A percentile compares a stretch with the other conserved stretches of the same genome.
These are phyloP conservation scores for Bauhinia variegata DNA, from an alignment of 306 rosid species.

Conservation along the genomic window DNA sequence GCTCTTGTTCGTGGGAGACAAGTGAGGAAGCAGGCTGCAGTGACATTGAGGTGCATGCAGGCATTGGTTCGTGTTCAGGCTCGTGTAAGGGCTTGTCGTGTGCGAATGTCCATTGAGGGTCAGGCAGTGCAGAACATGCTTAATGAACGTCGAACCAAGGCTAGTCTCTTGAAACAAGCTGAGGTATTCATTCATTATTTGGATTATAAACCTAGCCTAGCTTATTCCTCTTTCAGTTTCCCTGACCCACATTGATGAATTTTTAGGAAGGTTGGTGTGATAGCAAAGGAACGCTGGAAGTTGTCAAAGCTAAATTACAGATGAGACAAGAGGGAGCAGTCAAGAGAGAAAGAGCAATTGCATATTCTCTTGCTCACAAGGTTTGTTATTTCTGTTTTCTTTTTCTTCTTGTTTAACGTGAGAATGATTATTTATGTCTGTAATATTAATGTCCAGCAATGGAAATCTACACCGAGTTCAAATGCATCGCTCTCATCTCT, in stretches of 20 bases:
- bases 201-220: too few species aligned
- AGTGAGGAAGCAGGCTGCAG: slow-evolving; percentile 98
- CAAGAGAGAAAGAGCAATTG: slow-evolving; percentile 93
- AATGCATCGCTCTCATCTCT: slow-evolving; percentile 51
- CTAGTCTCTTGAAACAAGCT: slow-evolving; percentile 81
- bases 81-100: slow-evolving; percentile 89
- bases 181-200: slow-evolving; percentile 54
- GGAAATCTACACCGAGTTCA: slow-evolving; percentile 60
- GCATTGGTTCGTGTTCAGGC: slow-evolving; percentile 98
- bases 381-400: slow-evolving; percentile 31
- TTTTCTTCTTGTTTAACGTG: too few species aligned
- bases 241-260: background rate
- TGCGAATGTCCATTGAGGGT: slow-evolving; percentile 88
- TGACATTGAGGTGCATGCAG: slow-evolving; percentile 97
- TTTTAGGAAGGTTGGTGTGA: slow-evolving; percentile 97
- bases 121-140: slow-evolving; percentile 89
- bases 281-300: slow-evolving; percentile 78
- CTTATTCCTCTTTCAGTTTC: background rate
- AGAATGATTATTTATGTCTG: slow-evolving; percentile 8
- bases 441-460: slow-evolving; percentile 56
- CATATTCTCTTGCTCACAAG: slow-evolving; percentile 93
- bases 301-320: slow-evolving; percentile 76
- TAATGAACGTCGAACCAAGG: slow-evolving; percentile 60
- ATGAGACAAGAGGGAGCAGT: slow-evolving; percentile 95
- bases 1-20: slow-evolving; percentile 91